Conservation (phyloP, 2,329 filamentous ascomycete species). For the Eutypa lata region DNA sequence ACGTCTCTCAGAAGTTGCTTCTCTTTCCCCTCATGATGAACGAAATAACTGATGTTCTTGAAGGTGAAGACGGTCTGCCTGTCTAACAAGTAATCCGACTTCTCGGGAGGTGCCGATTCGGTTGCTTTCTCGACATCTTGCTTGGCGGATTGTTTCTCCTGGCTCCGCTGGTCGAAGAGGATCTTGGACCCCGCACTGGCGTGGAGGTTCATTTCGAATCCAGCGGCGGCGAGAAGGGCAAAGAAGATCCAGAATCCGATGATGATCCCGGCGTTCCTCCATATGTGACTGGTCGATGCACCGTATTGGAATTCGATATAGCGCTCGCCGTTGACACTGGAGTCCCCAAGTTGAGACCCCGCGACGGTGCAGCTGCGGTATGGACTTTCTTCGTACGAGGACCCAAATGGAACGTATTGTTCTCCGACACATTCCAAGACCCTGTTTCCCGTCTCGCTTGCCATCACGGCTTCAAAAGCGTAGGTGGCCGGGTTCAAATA, state of each 20-base stretch:
- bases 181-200: conserved; percentile 12
- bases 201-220: conserved; percentile 55
- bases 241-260: conserved; percentile 59
- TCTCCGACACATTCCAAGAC: conserved; percentile 56
- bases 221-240: conserved; percentile 54
- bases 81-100: conserved; percentile 63
- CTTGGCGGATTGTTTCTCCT: neutral
- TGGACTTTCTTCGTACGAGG: conserved; percentile 25
- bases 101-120: neutral
- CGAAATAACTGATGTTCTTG: conserved; percentile 52
- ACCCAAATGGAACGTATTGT: conserved; percentile 54
- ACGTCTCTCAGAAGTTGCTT: conserved; percentile 76
- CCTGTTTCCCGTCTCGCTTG: conserved; percentile 57
- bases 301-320: conserved; percentile 53
- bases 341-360: neutral
- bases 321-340: conserved; percentile 43
- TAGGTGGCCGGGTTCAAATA: conserved; percentile 76
- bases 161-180: conserved; percentile 18
- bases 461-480: conserved; percentile 73
- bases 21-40: conserved; percentile 48
- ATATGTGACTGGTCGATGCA: conserved; percentile 54
- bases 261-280: conserved; percentile 62
- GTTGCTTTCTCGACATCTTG: neutral
- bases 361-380: neutral
- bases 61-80: conserved; percentile 68